Evolutionary conservation across 139 green algal genomes (phyloP), one percentile per base, ranked within the genome.

Genomic region (Tetradesmus obliquus): DNA sequence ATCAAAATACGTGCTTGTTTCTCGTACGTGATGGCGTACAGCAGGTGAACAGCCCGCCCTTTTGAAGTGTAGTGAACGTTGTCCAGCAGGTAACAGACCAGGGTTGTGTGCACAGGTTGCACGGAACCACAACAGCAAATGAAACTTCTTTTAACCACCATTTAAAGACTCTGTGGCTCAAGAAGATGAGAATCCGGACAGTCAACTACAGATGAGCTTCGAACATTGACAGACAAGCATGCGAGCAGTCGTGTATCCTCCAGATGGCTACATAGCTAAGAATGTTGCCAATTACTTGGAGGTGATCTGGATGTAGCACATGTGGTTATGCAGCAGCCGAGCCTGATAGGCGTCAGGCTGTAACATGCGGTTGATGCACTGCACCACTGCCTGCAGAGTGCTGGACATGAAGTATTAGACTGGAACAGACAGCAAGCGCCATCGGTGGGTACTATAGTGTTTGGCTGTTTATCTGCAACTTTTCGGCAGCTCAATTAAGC

Each of bases 241-340:
- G 87, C 76, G 76, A 19, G 87, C 55, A 10, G 3, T 91, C 7
- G 22, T 91, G 3, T 86, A 91, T n/a, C 87, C 87, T 1, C 7
- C 54, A 22, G 22, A 60, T 45, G 87, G 76, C 12, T 91, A 86
- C 32, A 79, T 91, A 58, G 55, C 74, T 45, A 45, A 53, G 0
- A 86, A 51, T 20, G 20, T 91, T 3, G 3, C 13, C 53, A 62
- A 86, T 3, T 8, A 86, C 13, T 51, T 90, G 54, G 20, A 83
- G 71, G 87, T 90, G 45, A 51, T 88, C 10, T 60, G 20, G 3
- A 3, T 82, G n/a, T 6, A 2, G 7, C 24, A 20, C 1, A 5
- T 51, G 7, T 82, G 19, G 74, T 22, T 10, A 54, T 5, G 74
- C n/a, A 82, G 74, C 74, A 55, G n/a, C 1, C 6, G n/a, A 55